phyloP scores from a whole-genome alignment of 225 moss, liverwort and hornwort species.

The Marchantia polymorpha region DNA sequence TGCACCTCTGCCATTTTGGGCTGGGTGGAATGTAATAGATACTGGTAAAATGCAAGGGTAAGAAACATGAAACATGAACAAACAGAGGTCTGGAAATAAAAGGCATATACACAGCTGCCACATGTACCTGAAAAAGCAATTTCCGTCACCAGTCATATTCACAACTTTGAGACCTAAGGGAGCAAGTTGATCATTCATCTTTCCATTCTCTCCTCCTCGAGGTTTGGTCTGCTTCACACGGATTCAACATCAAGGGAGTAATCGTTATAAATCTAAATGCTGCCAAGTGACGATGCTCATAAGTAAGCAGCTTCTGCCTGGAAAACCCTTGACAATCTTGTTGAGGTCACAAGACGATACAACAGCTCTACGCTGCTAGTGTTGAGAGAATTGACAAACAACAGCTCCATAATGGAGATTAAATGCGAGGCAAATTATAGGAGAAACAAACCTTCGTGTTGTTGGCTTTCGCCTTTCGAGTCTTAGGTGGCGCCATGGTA shows the following conservation, averaged over 20 bases:
- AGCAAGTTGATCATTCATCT: slow-evolving; percentile 77
- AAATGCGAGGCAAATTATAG: not conserved
- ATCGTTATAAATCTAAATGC: not conserved
- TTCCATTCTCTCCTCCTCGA: slow-evolving; percentile 54
- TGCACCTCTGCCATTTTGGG: not conserved
- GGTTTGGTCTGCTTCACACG: not conserved
- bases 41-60: not conserved
- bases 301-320: no score
- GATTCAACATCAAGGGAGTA: not conserved
- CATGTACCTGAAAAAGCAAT: slow-evolving; percentile 88
- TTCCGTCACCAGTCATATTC: slow-evolving; percentile 86
- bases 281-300: not conserved
- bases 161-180: slow-evolving; percentile 63
- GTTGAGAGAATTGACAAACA: not conserved
- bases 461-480: slow-evolving; percentile 13
- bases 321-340: no score
- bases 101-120: not conserved
- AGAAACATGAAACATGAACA: not conserved
- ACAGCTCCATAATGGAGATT: not conserved
- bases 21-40: not conserved
- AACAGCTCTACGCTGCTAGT: not conserved
- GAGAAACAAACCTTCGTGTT: slow-evolving; percentile 12
- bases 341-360: not conserved
- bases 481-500: slow-evolving; percentile 17
- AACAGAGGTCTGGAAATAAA: no score